phyloP scores from a whole-genome alignment of 495 filamentous ascomycete genomes.

The Patellaria atrata region DNA sequence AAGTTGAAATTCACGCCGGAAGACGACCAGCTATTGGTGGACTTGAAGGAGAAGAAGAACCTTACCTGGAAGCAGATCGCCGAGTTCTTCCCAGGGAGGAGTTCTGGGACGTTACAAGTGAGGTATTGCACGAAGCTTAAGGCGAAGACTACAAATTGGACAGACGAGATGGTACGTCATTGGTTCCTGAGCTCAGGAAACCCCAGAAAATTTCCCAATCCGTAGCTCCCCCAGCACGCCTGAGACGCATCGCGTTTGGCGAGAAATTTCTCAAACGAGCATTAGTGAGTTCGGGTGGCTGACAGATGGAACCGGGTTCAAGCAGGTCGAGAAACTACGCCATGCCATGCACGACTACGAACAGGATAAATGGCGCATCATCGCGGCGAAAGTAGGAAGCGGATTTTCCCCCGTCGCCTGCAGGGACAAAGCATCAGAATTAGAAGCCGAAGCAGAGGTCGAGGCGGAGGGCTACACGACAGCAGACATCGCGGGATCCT shows the following conservation, averaged over 20 bases:
- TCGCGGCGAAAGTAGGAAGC: slow-evolving; percentile 72
- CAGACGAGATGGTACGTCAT: slow-evolving; percentile 66
- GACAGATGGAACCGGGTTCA: too few relatives aligned
- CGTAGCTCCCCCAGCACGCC: too few relatives aligned
- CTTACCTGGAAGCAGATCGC: slow-evolving; percentile 94
- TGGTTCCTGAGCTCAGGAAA: not conserved
- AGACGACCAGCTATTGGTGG: slow-evolving; percentile 70
- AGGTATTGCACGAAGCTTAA: slow-evolving; percentile 90
- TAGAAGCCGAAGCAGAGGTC: slow-evolving; percentile 16
- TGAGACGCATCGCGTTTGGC: too few relatives aligned
- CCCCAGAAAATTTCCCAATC: too few relatives aligned
- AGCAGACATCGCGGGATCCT: slow-evolving; percentile 12
- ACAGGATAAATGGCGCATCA: slow-evolving; percentile 75
- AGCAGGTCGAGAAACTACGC: slow-evolving; percentile 61
- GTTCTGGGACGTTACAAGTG: slow-evolving; percentile 78
- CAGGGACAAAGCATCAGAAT: slow-evolving; percentile 59
- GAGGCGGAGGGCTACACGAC: slow-evolving; percentile 17
- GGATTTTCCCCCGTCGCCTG: slow-evolving; percentile 76
- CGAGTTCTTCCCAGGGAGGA: slow-evolving; percentile 81
- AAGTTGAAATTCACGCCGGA: slow-evolving; percentile 84
- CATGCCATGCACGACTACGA: slow-evolving; percentile 77
- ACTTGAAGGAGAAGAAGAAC: slow-evolving; percentile 82
- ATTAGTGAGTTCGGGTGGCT: too few relatives aligned
- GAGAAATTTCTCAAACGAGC: too few relatives aligned
- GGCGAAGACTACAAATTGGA: slow-evolving; percentile 84